Base-by-base conservation (phyloP, 2,329 filamentous ascomycete genomes). In the Penicillium hesseltinei region DNA sequence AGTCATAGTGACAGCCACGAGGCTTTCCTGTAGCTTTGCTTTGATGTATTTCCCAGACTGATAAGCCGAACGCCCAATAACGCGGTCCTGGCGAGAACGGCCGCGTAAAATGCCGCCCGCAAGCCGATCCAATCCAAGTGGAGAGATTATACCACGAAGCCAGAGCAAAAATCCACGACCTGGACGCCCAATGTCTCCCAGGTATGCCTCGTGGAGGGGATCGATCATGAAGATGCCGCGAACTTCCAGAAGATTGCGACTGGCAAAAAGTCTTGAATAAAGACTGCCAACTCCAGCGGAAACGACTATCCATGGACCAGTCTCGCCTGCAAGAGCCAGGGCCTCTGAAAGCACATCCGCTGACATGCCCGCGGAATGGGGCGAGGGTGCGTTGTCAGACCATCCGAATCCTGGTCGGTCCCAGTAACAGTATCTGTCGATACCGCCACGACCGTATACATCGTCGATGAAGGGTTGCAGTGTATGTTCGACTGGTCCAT, bases 361-460 rank as follows among this genome's bases (percentile, higher is more conserved):
- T n/a, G 90, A 88, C 84, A 97, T 96, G 43, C 92, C 92, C 5
- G 91, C 93, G 5, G 91, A 96, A 66, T 96, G 88, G 0, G 94
- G 94, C 6, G 92, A 97, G 2, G 94, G 94, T 0, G 93, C 92
- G 54, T 94, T 93, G 75, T 99, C 94, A 46, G 86, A 85, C 87
- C 91, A 96, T 7, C 84, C 93, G 55, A 93, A 84, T 1, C 94
- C 94, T 0, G 94, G 94, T 23, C 94, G 88, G 72, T 99, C 94
- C 71, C 91, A 92, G 75, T 96, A 97, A 81, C 94, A 99, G 78
- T 96, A 97, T 58, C 93, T 87, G 55, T 81, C 80, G 66, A 99
- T 94, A 45, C 88, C 90, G 39, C 91, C 90, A 67, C 94, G 94
- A 62, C 85, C 81, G 62, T 92, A 80, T 1, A 89, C 87, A 54